A percentile compares a stretch with the other conserved stretches of the same genome.
Conservation (phyloP, 768 basidiomycete genomes). For the Macrocybe gigantea region DNA sequence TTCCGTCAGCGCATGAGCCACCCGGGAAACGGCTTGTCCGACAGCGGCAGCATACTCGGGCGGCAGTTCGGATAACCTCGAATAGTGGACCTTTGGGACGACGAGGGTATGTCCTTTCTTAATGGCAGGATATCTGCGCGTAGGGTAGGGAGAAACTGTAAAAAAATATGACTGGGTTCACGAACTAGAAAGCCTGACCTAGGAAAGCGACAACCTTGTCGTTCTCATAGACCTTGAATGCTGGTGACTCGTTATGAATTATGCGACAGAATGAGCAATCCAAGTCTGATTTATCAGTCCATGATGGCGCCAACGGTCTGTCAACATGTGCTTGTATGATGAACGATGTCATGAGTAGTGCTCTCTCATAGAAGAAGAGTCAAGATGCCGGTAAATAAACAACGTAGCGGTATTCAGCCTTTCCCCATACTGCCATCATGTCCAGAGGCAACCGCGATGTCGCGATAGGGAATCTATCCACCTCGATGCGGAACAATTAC, state of each 20-base stretch:
- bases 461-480: constrained; percentile 26
- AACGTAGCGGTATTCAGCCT: background rate
- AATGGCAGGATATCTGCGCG: constrained; percentile 63
- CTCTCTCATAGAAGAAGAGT: background rate
- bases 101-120: constrained; percentile 64
- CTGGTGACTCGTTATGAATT: constrained; percentile 39
- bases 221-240: constrained; percentile 52
- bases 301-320: constrained; percentile 39
- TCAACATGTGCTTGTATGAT: constrained; percentile 58
- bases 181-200: constrained; percentile 28
- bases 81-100: constrained; percentile 60
- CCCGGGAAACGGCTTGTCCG: constrained; percentile 53
- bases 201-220: constrained; percentile 61
- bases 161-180: background rate
- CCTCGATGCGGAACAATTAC: constrained; percentile 36
- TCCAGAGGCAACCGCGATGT: constrained; percentile 28
- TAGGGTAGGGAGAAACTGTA: background rate
- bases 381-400: background rate
- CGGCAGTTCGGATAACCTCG: constrained; percentile 61
- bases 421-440: constrained; percentile 13
- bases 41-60: constrained; percentile 50
- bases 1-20: constrained; percentile 56
- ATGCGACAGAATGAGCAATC: constrained; percentile 66
- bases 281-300: constrained; percentile 33
- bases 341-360: constrained; percentile 78